phyloP scores from a whole-genome alignment of 768 basidiomycete species.

The Suillus hirtellus region DNA sequence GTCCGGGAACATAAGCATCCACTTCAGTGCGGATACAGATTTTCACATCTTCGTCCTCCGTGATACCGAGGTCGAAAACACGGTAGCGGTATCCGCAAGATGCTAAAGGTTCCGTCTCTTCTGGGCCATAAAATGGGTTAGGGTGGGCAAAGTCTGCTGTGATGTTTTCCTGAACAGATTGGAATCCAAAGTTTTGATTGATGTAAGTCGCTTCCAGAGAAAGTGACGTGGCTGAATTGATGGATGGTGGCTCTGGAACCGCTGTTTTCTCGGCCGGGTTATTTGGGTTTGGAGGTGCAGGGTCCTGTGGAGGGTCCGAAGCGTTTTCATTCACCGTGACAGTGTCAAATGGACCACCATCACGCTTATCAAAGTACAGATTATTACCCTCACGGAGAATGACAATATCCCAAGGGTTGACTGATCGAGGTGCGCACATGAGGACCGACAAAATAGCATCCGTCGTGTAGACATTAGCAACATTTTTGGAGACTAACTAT shows the following conservation, averaged over 20 bases:
- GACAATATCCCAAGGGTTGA: conserved; percentile 99
- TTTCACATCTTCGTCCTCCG: conserved; percentile 87
- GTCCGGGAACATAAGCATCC: conserved; percentile 77
- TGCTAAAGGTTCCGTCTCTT: conserved; percentile 93
- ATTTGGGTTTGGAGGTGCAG: conserved; percentile 74
- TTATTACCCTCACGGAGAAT: conserved; percentile 91
- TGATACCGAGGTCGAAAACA: conserved; percentile 88
- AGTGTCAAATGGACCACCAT: conserved; percentile 95
- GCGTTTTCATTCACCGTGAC: conserved; percentile 99
- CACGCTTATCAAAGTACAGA: conserved; percentile 96
- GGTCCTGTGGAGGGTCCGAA: conserved; percentile 87
- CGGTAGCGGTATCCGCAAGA: conserved; percentile 97
- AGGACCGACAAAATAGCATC: conserved; percentile 93
- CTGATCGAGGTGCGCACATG: conserved; percentile 94
- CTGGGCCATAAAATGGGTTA: conserved; percentile 94
- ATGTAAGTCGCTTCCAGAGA: conserved; percentile 98
- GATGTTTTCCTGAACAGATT: conserved; percentile 78
- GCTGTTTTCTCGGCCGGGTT: conserved; percentile 67
- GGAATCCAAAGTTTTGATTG: conserved; percentile 98
- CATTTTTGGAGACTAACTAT: conserved; percentile 77
- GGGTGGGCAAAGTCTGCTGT: conserved; percentile 78
- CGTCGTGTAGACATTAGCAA: conserved; percentile 89
- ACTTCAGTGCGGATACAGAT: conserved; percentile 96
- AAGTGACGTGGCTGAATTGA: conserved; percentile 91
- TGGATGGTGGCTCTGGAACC: conserved; percentile 70